Evolutionary conservation across 169 alveolate species (phyloP), one percentile per base, ranked within the genome.

Genomic region (Eimeria tenella): DNA sequence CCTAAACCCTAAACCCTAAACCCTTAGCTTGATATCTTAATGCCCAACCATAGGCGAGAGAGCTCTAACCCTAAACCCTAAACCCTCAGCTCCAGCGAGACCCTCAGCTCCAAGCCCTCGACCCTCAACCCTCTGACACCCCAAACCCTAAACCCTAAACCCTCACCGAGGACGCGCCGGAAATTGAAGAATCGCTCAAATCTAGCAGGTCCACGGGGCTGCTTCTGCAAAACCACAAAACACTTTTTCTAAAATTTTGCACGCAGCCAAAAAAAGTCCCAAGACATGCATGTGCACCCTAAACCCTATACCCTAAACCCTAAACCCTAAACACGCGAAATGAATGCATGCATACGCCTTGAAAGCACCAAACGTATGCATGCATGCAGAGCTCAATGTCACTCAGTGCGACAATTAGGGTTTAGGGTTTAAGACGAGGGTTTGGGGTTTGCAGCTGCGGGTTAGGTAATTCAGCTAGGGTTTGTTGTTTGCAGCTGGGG

Each of bases 191-290:
- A 15, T 86, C 93, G 23, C 31, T 50, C 83, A 86, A 65, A 42
- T 70, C 93, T 49, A 86, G 68, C 74, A 86, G 15, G 23, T 86
- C 93, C 4, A 70, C 75, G 11, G 93, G 84, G 84, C 68, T 52
- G 93, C 93, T 86, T 53, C 93, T 52, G 68, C 7, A 70, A 7
- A 42, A 70, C 42, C 42, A 31, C 42, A 31, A 31, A 31, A 31
- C 42, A 31, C 42, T 31, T 31, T 31, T 31, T 31, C 2, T 31
- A 31, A 31, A 31, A 31, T 31, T 2, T 31, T 31, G 42, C 42
- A 31, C 2, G 42, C 42, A 31, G 2, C 42, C 63, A 5, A 8
- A 21, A 74, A 0, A 9, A 4, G 50, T 0, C 17, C 25, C 15
- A 52, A 74, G 7, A 31, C 60, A 31, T 74, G 84, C 60, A 42